phyloP scores from a whole-genome alignment of 345 rosid species.

The Salix viminalis region DNA sequence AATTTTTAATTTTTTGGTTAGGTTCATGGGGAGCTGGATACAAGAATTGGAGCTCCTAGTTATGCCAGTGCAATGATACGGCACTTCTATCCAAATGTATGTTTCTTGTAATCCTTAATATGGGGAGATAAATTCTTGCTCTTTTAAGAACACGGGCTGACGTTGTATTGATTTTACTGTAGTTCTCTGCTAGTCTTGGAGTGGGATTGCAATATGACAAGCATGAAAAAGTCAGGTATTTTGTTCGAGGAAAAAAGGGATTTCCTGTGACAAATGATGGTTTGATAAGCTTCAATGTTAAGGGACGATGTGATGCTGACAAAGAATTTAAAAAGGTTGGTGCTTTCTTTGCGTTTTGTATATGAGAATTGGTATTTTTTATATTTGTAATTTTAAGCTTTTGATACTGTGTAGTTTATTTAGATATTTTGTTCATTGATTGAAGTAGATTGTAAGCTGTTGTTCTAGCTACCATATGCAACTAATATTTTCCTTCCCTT shows the following conservation, averaged over 20 bases:
- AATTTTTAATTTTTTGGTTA: constrained; percentile 17
- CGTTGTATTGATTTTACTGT: background rate
- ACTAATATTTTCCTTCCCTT: constrained; percentile 5
- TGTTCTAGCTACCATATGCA: background rate
- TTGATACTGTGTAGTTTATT: background rate
- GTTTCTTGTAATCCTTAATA: constrained; percentile 8
- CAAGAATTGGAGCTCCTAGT: constrained; percentile 61
- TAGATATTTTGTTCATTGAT: background rate
- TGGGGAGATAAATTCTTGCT: background rate
- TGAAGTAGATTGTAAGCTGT: background rate
- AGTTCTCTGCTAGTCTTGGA: constrained; percentile 64
- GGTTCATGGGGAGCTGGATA: constrained; percentile 91
- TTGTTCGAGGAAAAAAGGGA: constrained; percentile 61
- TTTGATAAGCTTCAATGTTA: constrained; percentile 54
- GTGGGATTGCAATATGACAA: constrained; percentile 69
- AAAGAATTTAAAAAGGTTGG: constrained; percentile 67
- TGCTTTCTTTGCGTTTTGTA: background rate
- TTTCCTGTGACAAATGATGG: constrained; percentile 56
- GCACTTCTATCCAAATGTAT: constrained; percentile 61
- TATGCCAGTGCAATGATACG: constrained; percentile 62
- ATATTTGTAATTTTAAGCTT: background rate
- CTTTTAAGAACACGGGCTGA: background rate
- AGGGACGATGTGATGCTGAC: constrained; percentile 70
- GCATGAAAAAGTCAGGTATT: constrained; percentile 59
- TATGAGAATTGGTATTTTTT: background rate